A percentile compares a stretch with the other conserved stretches of the same genome.
phyloP scores from a whole-genome alignment of 306 rosid genomes.

The Senna siamea region DNA sequence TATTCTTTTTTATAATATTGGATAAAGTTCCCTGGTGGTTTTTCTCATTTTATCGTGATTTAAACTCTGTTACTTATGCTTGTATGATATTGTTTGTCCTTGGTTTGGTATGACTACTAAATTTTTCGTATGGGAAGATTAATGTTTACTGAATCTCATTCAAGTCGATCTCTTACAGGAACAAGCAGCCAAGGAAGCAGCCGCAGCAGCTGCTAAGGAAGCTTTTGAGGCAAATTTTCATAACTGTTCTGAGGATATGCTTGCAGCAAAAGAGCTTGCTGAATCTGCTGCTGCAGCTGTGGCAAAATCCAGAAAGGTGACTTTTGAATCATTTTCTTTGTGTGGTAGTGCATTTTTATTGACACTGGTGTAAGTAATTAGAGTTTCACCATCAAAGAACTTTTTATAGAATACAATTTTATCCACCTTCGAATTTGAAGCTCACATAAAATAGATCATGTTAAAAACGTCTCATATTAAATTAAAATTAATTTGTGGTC shows the following conservation, averaged over 20 bases:
- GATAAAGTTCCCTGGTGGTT: not conserved
- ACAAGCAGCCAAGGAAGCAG: conserved; percentile 68
- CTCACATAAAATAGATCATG: not conserved
- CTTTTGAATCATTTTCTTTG: conserved; percentile 23
- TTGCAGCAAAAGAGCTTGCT: conserved; percentile 50
- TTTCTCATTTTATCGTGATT: not conserved
- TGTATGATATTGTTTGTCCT: not conserved
- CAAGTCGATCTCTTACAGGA: no score
- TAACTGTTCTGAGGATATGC: conserved; percentile 52
- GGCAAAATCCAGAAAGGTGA: conserved; percentile 62
- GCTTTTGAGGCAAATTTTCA: conserved; percentile 51
- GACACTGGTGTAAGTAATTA: not conserved
- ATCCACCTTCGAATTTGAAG: not conserved
- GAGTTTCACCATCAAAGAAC: not conserved
- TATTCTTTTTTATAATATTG: not conserved
- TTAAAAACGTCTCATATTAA: not conserved
- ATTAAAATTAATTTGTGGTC: not conserved
- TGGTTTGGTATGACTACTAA: conserved; percentile 9
- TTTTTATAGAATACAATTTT: not conserved
- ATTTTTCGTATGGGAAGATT: no score
- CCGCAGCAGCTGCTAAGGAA: conserved; percentile 50
- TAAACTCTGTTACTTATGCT: conserved; percentile 3
- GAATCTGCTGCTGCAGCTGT: conserved; percentile 50
- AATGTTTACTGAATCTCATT: conserved; percentile 33
- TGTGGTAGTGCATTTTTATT: not conserved